Percentiles rank a stretch among this genome's conserved stretches.
Conservation (phyloP, 2,329 filamentous ascomycete species). For the Penicillium palitans region DNA sequence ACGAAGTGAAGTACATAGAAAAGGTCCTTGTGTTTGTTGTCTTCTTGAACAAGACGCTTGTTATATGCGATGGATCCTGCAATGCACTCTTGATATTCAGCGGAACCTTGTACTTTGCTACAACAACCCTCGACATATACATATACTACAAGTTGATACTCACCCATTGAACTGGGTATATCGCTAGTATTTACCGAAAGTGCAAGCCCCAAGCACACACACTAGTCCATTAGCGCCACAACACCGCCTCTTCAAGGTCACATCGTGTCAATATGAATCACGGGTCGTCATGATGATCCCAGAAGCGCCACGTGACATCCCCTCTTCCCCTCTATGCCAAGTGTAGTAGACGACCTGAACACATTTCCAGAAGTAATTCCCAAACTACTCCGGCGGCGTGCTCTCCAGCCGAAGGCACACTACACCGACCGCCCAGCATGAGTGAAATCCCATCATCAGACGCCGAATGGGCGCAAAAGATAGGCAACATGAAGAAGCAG, state of each 20-base stretch:
- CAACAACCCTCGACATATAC: background rate
- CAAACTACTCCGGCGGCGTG: background rate
- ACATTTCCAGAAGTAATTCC: background rate
- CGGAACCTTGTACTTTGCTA: background rate
- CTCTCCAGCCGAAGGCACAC: background rate
- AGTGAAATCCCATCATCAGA: slow-evolving; percentile 31
- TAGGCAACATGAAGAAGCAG: slow-evolving; percentile 27
- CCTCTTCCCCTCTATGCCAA: slow-evolving; percentile 6
- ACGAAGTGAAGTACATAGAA: background rate
- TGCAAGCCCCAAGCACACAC: background rate
- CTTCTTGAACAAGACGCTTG: background rate
- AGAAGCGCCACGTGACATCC: slow-evolving; percentile 22
- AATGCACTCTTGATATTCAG: slow-evolving; percentile 1
- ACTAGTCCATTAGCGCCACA: slow-evolving; percentile 9
- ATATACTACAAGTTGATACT: background rate
- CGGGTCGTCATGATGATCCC: slow-evolving; percentile 15
- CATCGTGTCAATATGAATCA: slow-evolving; percentile 15
- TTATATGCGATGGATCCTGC: background rate
- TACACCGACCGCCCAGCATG: slow-evolving; percentile 20
- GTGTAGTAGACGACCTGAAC: background rate
- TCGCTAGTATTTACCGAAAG: background rate
- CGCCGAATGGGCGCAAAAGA: slow-evolving; percentile 36
- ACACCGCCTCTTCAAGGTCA: slow-evolving; percentile 2
- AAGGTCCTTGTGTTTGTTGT: background rate
- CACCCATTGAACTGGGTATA: background rate